Base-by-base conservation (phyloP, 176 grass and related monocot species). In the Zea luxurians region DNA sequence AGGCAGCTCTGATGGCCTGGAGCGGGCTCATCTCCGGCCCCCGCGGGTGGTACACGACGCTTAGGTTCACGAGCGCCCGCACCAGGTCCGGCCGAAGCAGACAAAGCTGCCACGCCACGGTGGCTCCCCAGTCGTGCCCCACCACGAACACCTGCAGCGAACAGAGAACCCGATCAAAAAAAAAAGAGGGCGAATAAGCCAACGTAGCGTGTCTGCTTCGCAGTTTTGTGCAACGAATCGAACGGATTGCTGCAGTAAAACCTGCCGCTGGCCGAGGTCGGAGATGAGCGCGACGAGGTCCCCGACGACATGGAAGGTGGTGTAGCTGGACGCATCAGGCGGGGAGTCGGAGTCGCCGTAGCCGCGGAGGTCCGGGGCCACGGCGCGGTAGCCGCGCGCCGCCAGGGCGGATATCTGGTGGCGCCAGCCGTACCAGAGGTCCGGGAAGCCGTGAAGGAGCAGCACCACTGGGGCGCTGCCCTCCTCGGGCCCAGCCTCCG, bases 351-450 rank as follows among this genome's bases (percentile, higher is more conserved):
- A 90, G 79, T 87, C 86, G 67, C 93, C 93, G 82, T 88, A 96
- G 8, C 92, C 92, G 58, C 89, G 89, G 75, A 96, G 75, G 75
- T 96, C 89, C 21, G 87, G 92, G 4, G 89, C 92, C 43, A 96
- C 84, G 61, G 92, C 89, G 45, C 84, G 89, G 86, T 74, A 96
- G 13, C 89, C 92, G 2, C 78, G 66, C 38, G 37, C 67, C n/a
- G 86, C 83, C 16, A 96, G 89, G 11, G 81, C 82, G 42, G 81
- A 57, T 61, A 96, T 78, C 71, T 96, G 93, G 87, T 92, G 93
- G 66, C 93, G 93, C 93, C 93, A 96, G 3, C 87, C 76, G 84
- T 92, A 96, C 93, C 93, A 96, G 44, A 92, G 84, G 87, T 96
- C 93, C 61, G 93, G 89, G 89, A 96, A 96, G 75, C 93, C 93